Conservation (phyloP, 345 rosid species). For the Moricandia moricandioides region DNA sequence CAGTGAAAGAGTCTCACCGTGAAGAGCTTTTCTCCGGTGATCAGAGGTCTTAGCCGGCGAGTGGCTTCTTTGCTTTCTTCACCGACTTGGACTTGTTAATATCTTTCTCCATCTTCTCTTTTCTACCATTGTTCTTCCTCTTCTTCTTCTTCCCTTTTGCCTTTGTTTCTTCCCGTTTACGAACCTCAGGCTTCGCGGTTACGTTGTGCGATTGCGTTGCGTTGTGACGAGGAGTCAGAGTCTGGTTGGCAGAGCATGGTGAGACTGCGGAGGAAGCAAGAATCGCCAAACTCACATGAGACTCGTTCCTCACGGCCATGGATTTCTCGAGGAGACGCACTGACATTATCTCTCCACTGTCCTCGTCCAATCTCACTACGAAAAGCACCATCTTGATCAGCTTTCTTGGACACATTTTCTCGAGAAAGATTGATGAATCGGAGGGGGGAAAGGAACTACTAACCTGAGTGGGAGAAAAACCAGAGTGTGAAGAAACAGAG, state of each 20-base stretch:
- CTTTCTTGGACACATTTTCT: neutral
- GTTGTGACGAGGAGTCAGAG: slow-evolving; percentile 12
- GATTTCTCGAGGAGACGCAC: slow-evolving; percentile 29
- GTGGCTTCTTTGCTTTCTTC: neutral
- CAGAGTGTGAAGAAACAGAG: slow-evolving; percentile 63
- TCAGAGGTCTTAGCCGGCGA: slow-evolving; percentile 7
- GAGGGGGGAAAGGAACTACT: neutral
- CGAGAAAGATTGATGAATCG: slow-evolving; percentile 9
- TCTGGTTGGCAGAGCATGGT: slow-evolving; percentile 26
- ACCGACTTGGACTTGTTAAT: neutral
- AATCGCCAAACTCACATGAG: slow-evolving; percentile 37
- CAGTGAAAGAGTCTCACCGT: neutral
- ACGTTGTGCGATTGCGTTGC: slow-evolving; percentile 2
- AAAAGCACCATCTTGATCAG: neutral
- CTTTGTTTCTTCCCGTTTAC: neutral
- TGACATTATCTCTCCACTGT: slow-evolving; percentile 35
- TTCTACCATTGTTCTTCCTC: neutral
- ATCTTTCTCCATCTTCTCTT: neutral
- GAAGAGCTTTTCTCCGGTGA: neutral
- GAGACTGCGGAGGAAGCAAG: slow-evolving; percentile 33
- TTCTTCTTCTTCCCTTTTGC: neutral
- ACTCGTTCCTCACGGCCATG: neutral
- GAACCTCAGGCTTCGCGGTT: neutral
- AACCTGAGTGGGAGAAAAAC: slow-evolving; percentile 62
- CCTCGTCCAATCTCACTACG: slow-evolving; percentile 33